Evolutionary conservation across 2,329 filamentous ascomycete species (phyloP), one percentile per base, ranked within the genome.

Genomic region (Venturia oleaginea): DNA sequence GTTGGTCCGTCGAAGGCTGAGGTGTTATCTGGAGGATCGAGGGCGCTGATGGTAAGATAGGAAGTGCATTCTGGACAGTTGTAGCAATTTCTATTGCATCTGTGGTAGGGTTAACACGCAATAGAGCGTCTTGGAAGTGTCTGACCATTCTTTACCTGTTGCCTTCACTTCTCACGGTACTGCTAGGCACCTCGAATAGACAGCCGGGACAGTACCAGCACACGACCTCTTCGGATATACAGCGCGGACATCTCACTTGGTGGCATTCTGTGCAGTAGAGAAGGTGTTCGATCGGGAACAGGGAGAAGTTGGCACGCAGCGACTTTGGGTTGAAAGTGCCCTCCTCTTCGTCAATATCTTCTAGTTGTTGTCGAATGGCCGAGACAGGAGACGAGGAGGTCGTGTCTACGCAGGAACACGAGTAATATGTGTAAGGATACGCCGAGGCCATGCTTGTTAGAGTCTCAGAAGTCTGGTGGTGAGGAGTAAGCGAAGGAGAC

Each of bases 211-310:
- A 99, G 76, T 91, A 99, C 82, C 92, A 97, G 63, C 91, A 94
- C 59, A 96, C 87, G 64, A 96, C 92, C 77, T 99, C 94, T 73
- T 99, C 94, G 59, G 88, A 85, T 63, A 95, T 90, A 72, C 94
- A 99, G 77, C 92, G 83, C 6, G 91, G 90, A 74, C 94, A 99
- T 69, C 94, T 89, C 67, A 97, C 96, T 76, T 96, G 89, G 74
- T 96, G 91, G 75, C 94, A 99, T 74, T 97, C 94, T 73, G 96
- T 93, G 79, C 94, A 99, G 79, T 96, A 99, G 48, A 97, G 83
- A 32, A 99, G 84, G 73, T 97, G 88, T 72, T 97, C 93, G 55
- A 97, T 86, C 0, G 94, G 93, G 72, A 93, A 97, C 38, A 99
- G 81, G 68, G 91, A 92, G 80, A 91, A 97, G 75, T 92, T 94